Conservation (phyloP, 441 rosid species). For the Adansonia madagascariensis region DNA sequence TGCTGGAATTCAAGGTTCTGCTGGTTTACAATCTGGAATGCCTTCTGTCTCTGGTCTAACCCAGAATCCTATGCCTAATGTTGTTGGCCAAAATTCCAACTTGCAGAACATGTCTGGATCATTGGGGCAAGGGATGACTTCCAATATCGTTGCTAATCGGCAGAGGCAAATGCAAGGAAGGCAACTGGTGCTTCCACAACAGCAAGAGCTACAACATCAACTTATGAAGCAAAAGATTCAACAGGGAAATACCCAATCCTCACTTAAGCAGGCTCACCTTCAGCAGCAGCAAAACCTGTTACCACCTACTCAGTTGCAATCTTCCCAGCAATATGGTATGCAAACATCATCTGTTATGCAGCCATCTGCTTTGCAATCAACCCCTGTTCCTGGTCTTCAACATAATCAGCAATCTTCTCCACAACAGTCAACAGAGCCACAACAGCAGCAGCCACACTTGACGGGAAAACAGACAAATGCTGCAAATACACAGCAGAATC, state of each 20-base stretch:
- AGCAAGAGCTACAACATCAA: conserved; percentile 63
- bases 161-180: conserved; percentile 67
- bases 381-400: conserved; percentile 64
- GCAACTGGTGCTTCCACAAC: conserved; percentile 56
- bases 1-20: conserved; percentile 56
- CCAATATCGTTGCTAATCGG: conserved; percentile 53
- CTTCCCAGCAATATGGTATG: conserved; percentile 77
- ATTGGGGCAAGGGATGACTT: conserved; percentile 56
- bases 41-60: conserved; percentile 51
- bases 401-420: conserved; percentile 72
- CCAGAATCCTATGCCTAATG: conserved; percentile 49
- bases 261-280: conserved; percentile 54
- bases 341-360: conserved; percentile 69
- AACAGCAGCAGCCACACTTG: conserved; percentile 63
- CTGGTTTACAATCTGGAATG: conserved; percentile 51
- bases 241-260: conserved; percentile 59
- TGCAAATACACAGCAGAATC: conserved; percentile 65
- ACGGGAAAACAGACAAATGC: conserved; percentile 63
- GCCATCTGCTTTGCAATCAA: conserved; percentile 58
- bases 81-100: conserved; percentile 54
- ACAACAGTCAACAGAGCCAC: conserved; percentile 73
- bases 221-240: conserved; percentile 65
- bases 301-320: conserved; percentile 70
- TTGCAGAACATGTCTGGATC: conserved; percentile 50
- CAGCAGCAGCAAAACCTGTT: conserved; percentile 63